Conservation (phyloP, 139 green algal species). For the Eudorina sp. region DNA sequence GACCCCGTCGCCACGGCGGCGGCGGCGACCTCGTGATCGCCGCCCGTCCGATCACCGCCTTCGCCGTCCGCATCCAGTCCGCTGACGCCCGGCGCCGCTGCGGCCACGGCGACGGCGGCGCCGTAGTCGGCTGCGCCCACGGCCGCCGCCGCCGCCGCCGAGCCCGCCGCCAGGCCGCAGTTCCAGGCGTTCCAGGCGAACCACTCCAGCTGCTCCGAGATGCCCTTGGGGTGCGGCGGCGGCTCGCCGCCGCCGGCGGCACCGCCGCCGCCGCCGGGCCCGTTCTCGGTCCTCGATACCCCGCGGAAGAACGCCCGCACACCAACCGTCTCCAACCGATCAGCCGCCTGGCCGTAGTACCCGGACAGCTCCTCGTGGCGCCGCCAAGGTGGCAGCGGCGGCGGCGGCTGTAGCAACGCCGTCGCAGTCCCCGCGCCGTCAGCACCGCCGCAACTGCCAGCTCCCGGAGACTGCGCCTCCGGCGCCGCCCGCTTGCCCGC, state of each 20-base stretch:
- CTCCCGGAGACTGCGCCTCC: background rate
- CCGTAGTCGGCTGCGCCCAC: background rate
- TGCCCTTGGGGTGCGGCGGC: background rate
- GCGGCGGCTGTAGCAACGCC: background rate
- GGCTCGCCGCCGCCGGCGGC: background rate
- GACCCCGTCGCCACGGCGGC: background rate
- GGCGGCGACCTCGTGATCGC: background rate
- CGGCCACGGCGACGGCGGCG: background rate
- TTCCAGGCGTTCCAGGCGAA: slow-evolving; percentile 45
- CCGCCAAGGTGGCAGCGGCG: background rate
- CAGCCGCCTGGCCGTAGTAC: background rate
- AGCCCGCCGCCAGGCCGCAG: background rate
- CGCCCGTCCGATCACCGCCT: too few species aligned
- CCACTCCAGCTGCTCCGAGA: slow-evolving; percentile 44
- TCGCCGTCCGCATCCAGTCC: background rate
- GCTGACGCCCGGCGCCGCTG: background rate
- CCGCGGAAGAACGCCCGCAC: slow-evolving; percentile 16
- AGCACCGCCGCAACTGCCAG: background rate
- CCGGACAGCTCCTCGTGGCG: background rate
- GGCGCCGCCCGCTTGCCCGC: background rate
- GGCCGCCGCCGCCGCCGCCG: background rate
- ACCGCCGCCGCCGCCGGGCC: background rate
- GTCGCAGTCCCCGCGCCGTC: background rate
- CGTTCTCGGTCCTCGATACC: background rate
- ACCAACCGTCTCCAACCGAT: background rate